Evolutionary conservation across 306 rosid species (phyloP).

Genomic region (Quercus berberidifolia): DNA sequence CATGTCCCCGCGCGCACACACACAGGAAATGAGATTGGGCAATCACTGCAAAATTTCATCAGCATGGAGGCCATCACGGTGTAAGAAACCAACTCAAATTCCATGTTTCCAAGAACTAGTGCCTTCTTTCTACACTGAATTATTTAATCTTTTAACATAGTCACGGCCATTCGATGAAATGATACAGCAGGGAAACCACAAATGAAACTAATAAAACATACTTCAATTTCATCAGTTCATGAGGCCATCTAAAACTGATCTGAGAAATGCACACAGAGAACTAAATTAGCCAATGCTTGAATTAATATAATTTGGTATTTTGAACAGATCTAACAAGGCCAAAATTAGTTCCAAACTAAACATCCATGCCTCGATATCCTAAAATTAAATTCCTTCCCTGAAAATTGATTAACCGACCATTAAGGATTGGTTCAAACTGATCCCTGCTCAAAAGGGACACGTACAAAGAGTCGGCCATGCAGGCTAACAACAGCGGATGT

Average conservation of each 20-base stretch:
- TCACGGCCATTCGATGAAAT: not conserved
- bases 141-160: not conserved
- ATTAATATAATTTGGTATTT: constrained; percentile 8
- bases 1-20: too few relatives aligned
- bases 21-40: too few relatives aligned
- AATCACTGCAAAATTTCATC: too few relatives aligned
- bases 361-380: constrained; percentile 19
- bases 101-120: too few relatives aligned
- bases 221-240: not conserved
- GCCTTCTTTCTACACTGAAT: too few relatives aligned
- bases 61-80: too few relatives aligned
- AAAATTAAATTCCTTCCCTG: constrained; percentile 7
- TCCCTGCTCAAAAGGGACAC: constrained; percentile 74
- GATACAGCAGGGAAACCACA: not conserved
- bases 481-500: constrained; percentile 80
- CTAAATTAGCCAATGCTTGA: constrained; percentile 1
- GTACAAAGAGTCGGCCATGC: constrained; percentile 72
- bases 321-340: constrained; percentile 21
- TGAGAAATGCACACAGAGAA: not conserved
- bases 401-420: constrained; percentile 12
- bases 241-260: not conserved
- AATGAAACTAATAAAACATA: not conserved
- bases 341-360: constrained; percentile 16
- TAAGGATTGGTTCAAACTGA: constrained; percentile 29
- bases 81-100: too few relatives aligned